Evolutionary conservation across 257 asterid species (phyloP).

Genomic region (Petunia secreta): DNA sequence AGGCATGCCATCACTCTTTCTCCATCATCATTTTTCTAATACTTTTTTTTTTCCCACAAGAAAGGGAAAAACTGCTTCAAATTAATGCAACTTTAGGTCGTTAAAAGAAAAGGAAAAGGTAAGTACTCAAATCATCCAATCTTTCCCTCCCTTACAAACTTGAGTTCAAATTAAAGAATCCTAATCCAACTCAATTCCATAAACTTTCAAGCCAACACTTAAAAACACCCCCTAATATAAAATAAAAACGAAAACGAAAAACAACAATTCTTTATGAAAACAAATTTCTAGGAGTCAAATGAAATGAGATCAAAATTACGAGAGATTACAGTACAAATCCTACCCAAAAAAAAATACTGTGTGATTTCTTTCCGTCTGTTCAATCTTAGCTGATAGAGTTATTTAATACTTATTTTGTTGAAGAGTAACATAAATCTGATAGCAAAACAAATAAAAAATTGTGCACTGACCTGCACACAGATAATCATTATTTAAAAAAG

Average conservation of each 20-base stretch:
- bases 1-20: constrained; percentile 40
- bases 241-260: neutral
- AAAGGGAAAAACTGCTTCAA: neutral
- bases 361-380: too few relatives aligned
- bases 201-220: constrained; percentile 26
- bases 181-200: constrained; percentile 31
- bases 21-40: constrained; percentile 24
- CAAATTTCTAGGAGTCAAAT: neutral
- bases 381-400: too few relatives aligned
- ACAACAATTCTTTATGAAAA: neutral
- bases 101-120: too few relatives aligned
- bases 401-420: too few relatives aligned
- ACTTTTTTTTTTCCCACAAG: constrained; percentile 15
- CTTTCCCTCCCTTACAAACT: constrained; percentile 61
- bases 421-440: too few relatives aligned
- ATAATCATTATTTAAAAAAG: too few relatives aligned
- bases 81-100: constrained; percentile 14
- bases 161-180: constrained; percentile 69
- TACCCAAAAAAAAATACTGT: too few relatives aligned
- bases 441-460: too few relatives aligned
- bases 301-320: too few relatives aligned
- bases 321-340: too few relatives aligned
- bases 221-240: constrained; percentile 1
- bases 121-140: constrained; percentile 24
- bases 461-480: too few relatives aligned